Conservation (phyloP, 2,329 filamentous ascomycete species). For the Aspergillus aculeatinus region DNA sequence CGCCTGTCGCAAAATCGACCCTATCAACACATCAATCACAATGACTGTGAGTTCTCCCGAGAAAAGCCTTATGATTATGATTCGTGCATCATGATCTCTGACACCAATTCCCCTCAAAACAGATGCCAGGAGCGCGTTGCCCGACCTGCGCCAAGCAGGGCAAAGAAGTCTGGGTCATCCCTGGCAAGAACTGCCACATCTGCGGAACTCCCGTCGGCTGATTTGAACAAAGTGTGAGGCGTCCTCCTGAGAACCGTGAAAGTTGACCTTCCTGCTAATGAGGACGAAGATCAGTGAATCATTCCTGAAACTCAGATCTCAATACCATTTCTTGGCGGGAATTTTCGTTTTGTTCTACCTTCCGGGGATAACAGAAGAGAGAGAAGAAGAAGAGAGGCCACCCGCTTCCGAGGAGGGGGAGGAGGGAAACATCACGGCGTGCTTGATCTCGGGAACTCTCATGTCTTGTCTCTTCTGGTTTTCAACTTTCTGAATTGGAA, state of each 20-base stretch:
- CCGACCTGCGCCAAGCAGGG: slow-evolving; percentile 38
- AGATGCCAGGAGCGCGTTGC: slow-evolving; percentile 49
- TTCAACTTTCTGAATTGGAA: not conserved
- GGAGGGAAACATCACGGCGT: not conserved
- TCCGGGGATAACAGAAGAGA: not conserved
- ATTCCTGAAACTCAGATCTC: not conserved
- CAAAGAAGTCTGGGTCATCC: slow-evolving; percentile 47
- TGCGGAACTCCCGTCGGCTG: slow-evolving; percentile 39
- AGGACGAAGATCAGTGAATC: too few relatives aligned
- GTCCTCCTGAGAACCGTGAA: not conserved
- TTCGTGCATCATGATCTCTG: not conserved
- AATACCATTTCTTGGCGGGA: not conserved
- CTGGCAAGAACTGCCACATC: slow-evolving; percentile 47
- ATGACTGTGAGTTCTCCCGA: slow-evolving; percentile 15
- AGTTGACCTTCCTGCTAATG: too few relatives aligned
- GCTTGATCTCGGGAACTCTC: not conserved
- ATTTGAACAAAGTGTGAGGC: slow-evolving; percentile 1
- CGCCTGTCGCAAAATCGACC: not conserved
- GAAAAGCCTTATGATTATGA: not conserved
- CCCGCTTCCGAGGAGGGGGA: too few relatives aligned
- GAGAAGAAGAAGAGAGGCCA: not conserved
- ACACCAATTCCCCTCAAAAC: not conserved
- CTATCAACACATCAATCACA: not conserved
- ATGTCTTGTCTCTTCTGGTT: not conserved
- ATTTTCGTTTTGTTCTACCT: not conserved